Conservation (phyloP, 176 grass and related monocot genomes). For the Saccharum officinarum region DNA sequence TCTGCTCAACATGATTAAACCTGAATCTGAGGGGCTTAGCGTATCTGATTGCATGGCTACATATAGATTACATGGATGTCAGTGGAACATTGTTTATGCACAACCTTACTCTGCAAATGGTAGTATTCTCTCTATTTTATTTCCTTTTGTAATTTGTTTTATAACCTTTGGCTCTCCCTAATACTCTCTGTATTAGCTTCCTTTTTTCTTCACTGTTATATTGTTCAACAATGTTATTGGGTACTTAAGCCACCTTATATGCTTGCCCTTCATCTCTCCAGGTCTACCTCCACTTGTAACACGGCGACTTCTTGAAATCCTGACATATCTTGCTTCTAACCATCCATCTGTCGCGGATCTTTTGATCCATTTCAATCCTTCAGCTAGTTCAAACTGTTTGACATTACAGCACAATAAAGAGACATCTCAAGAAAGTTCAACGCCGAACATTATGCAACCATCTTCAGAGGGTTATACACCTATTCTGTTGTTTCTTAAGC, state of each 20-base stretch:
- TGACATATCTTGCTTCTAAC: constrained; percentile 76
- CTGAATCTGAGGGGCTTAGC: constrained; percentile 57
- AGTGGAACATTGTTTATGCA: constrained; percentile 75
- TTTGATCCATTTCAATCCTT: constrained; percentile 53
- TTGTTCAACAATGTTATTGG: constrained; percentile 3
- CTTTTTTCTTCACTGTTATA: constrained; percentile 11
- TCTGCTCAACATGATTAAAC: constrained; percentile 69
- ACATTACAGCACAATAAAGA: constrained; percentile 43
- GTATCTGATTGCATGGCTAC: constrained; percentile 25
- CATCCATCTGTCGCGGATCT: constrained; percentile 57
- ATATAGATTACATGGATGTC: constrained; percentile 77
- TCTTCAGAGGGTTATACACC: constrained; percentile 42
- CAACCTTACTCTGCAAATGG: constrained; percentile 61
- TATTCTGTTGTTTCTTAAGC: constrained; percentile 71
- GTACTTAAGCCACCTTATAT: constrained; percentile 20
- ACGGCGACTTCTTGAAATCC: constrained; percentile 63
- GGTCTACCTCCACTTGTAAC: constrained; percentile 76
- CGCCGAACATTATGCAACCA: constrained; percentile 23
- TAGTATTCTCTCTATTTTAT: constrained; percentile 23
- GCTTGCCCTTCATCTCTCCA: constrained; percentile 35
- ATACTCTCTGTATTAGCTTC: neutral
- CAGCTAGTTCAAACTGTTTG: constrained; percentile 33
- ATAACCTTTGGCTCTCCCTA: neutral
- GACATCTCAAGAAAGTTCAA: constrained; percentile 33
- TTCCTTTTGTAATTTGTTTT: constrained; percentile 10